phyloP scores from a whole-genome alignment of 2,329 filamentous ascomycete genomes.

The Ciborinia camelliae region DNA sequence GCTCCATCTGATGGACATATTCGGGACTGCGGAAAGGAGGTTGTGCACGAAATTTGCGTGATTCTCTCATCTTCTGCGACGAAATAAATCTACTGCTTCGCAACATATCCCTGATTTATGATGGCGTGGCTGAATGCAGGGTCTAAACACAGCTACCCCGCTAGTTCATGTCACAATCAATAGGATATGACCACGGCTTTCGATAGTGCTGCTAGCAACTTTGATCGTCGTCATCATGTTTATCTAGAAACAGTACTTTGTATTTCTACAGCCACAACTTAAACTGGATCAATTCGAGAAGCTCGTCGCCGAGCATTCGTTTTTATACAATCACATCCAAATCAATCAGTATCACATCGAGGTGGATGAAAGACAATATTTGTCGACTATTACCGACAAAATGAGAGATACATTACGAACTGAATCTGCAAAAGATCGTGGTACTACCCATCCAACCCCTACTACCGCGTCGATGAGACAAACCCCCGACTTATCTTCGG shows the following conservation, averaged over 20 bases:
- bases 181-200: not conserved
- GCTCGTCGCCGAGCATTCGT: not conserved
- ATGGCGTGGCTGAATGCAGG: constrained; percentile 8
- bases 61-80: not conserved
- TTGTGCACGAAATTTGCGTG: not conserved
- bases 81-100: not conserved
- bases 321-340: not conserved
- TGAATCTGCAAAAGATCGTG: not conserved
- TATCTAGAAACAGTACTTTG: not conserved
- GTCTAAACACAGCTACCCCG: not conserved
- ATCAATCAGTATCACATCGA: not conserved
- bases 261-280: not conserved
- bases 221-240: not conserved
- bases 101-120: constrained; percentile 13
- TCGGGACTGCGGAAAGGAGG: not conserved
- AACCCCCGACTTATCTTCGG: not conserved
- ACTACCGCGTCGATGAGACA: not conserved
- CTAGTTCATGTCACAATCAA: not conserved
- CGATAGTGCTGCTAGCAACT: not conserved
- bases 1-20: not conserved
- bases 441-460: not conserved
- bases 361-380: not conserved
- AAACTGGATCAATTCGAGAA: not conserved
- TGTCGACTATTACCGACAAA: not conserved
- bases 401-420: constrained; percentile 8